Percentiles rank a stretch among this genome's conserved stretches.
Evolutionary conservation across 768 basidiomycete genomes (phyloP).

Genomic region (Kwoniella europaea): DNA sequence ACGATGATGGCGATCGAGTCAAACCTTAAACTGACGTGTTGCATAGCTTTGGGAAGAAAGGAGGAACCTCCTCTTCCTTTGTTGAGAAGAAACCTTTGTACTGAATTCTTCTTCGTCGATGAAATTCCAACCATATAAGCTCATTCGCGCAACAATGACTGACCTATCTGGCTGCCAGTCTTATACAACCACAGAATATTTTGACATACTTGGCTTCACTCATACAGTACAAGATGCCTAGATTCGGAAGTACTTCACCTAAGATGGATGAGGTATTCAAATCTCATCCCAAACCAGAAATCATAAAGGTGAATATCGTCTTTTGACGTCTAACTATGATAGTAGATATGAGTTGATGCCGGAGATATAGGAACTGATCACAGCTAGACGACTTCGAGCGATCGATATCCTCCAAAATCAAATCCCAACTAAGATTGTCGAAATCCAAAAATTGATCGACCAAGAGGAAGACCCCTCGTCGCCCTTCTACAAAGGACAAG

Average conservation of each 20-base stretch:
- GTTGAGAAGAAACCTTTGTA: constrained; percentile 13
- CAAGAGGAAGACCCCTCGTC: constrained; percentile 40
- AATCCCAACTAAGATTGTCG: constrained; percentile 42
- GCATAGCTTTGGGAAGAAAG: constrained; percentile 3
- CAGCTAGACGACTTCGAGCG: constrained; percentile 31
- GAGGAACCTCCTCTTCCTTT: constrained; percentile 12
- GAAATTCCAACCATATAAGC: background rate
- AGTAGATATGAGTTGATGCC: background rate
- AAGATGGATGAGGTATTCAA: constrained; percentile 43
- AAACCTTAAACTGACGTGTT: background rate
- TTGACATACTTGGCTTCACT: too few relatives aligned
- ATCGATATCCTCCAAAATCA: constrained; percentile 34
- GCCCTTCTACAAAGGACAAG: constrained; percentile 27
- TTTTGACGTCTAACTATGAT: background rate
- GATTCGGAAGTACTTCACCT: constrained; percentile 21
- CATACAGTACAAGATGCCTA: constrained; percentile 10
- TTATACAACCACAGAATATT: constrained; percentile 13
- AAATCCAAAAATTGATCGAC: constrained; percentile 31
- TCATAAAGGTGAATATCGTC: constrained; percentile 33
- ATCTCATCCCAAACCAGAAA: constrained; percentile 30
- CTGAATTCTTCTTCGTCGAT: background rate
- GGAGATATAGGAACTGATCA: constrained; percentile 34
- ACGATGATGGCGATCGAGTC: background rate
- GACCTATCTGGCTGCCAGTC: background rate
- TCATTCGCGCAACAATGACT: background rate